A percentile compares a stretch with the other conserved stretches of the same genome.
These are phyloP conservation scores for Fusarium irregulare DNA, from an alignment of 2,329 filamentous ascomycete genomes.

Conservation along the genomic window DNA sequence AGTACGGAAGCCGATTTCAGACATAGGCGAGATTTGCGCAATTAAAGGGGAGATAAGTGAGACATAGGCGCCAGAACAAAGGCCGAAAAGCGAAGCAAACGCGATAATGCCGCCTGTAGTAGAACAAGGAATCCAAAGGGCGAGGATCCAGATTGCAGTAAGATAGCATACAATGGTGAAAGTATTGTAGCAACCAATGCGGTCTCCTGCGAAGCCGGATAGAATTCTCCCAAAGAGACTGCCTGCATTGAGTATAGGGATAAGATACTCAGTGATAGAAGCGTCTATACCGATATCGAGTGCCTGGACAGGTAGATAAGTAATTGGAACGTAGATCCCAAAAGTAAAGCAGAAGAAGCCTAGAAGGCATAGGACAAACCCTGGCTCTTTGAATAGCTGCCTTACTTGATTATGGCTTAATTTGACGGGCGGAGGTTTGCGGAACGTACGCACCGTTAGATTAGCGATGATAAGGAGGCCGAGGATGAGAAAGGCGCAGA, in stretches of 20 bases:
- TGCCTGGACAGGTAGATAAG: slow-evolving; percentile 51
- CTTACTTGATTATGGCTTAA: slow-evolving; percentile 47
- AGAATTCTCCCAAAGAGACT: slow-evolving; percentile 53
- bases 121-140: slow-evolving; percentile 57
- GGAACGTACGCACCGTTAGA: slow-evolving; percentile 46
- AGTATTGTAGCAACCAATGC: slow-evolving; percentile 54
- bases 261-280: slow-evolving; percentile 49
- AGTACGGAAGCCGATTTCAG: slow-evolving; percentile 48
- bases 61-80: slow-evolving; percentile 56
- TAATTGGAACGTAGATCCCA: slow-evolving; percentile 53
- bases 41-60: slow-evolving; percentile 54
- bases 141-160: slow-evolving; percentile 53
- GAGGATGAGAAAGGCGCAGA: slow-evolving; percentile 54
- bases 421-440: slow-evolving; percentile 43
- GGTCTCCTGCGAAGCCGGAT: slow-evolving; percentile 51
- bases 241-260: slow-evolving; percentile 55
- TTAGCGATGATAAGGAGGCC: slow-evolving; percentile 49
- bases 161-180: slow-evolving; percentile 59
- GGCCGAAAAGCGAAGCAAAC: slow-evolving; percentile 57
- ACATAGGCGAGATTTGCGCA: slow-evolving; percentile 51
- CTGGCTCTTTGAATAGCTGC: slow-evolving; percentile 48
- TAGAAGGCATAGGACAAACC: slow-evolving; percentile 47
- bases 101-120: slow-evolving; percentile 49
- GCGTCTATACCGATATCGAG: slow-evolving; percentile 45
- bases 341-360: slow-evolving; percentile 53